Percentiles rank a stretch among this genome's conserved stretches.
Conservation (phyloP, 164 flowering plant genomes). For the Pachysandra terminalis region DNA sequence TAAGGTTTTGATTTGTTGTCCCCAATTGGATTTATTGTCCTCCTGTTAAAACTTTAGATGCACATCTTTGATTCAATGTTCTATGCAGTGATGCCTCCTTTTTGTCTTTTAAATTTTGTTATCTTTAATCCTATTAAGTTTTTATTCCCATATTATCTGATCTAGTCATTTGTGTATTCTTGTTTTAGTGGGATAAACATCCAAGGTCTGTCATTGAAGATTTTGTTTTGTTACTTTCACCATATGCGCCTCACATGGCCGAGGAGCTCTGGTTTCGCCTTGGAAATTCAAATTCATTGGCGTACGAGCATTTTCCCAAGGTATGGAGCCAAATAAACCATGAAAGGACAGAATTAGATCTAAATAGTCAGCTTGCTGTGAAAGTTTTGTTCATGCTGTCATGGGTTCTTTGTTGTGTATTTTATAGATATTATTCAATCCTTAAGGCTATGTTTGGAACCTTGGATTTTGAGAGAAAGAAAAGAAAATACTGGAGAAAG, state of each 20-base stretch:
- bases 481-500: neutral
- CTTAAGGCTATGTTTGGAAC: no score
- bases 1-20: neutral
- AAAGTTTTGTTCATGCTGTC: no score
- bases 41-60: neutral
- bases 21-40: neutral
- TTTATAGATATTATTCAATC: no score
- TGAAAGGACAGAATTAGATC: no score
- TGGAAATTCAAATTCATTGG: constrained; percentile 66
- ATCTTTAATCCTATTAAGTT: neutral
- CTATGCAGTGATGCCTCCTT: neutral
- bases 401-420: no score
- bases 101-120: neutral
- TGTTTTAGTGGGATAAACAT: constrained; percentile 76
- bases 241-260: constrained; percentile 96
- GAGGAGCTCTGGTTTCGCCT: constrained; percentile 96
- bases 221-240: constrained; percentile 79
- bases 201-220: constrained; percentile 61
- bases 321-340: no score
- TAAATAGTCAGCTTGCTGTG: no score
- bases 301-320: constrained; percentile 74
- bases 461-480: no score
- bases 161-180: constrained; percentile 4
- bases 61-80: neutral
- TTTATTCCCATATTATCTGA: neutral